Base-by-base conservation (phyloP, 768 basidiomycete species). In the Rossbeevera mucosa region DNA sequence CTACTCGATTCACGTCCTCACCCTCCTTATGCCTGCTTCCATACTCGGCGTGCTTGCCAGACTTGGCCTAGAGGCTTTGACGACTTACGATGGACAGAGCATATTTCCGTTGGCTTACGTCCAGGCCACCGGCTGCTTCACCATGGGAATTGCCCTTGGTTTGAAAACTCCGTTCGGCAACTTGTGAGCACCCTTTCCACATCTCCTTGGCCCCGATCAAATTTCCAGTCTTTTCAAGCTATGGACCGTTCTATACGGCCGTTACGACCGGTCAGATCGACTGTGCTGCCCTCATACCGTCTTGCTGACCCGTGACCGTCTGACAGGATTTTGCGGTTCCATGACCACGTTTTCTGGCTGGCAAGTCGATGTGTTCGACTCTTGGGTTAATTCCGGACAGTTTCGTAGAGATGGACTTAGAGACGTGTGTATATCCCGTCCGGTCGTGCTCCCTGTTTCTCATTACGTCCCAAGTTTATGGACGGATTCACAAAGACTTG, bases 301-400 rank as follows among this genome's bases (percentile, higher is more conserved):
- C 22, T 45, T 25, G 47, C 30, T 42, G 26, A 56, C 47, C 31
- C 41, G 26, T 28, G 13, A 28, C 31, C 22, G 31, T 44, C 14
- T 42, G 24, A 46, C 53, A 86, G 94, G 92, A 13, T 92, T 97
- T 68, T 98, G 96, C 64, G 96, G 95, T 3, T 95, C 92, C 2
- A 70, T 98, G 60, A 99, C 96, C 9, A 97, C 94, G 2, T 98
- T 98, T 74, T 96, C 94, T 14, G 81, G 85, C 31, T 98, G 96
- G 96, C 91, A 97, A 69, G 65, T 90, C 9, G 91, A 94, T 55
- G 70, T 92, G 0, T 98, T 95, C 63, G 69, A 78, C 48, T 88
- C 92, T 0, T 98, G 94, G 83, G 75, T 86, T 1, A 91, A 97
- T 65, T 70, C 77, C 3, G 72, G 73, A 30, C 67, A 73, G 9